Percentiles rank a stretch among this genome's conserved stretches.
Evolutionary conservation across 495 filamentous ascomycete genomes (phyloP).

Genomic region (Aspergillus taichungensis): DNA sequence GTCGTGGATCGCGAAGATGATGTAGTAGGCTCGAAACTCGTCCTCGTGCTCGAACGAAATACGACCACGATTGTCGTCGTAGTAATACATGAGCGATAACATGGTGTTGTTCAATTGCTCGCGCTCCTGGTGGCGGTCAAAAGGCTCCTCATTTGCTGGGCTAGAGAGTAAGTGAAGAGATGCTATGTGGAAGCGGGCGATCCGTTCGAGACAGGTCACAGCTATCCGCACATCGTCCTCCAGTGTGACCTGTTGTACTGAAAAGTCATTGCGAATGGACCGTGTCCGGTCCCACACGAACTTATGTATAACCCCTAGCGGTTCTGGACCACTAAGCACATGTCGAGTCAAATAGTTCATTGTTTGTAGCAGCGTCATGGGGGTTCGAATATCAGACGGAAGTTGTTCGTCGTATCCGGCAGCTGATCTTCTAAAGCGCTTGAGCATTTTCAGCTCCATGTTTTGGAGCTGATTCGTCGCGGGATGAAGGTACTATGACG

Average conservation of each 20-base stretch:
- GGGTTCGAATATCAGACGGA: conserved; percentile 84
- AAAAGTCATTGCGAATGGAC: conserved; percentile 88
- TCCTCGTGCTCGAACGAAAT: conserved; percentile 61
- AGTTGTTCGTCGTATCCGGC: conserved; percentile 88
- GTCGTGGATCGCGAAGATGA: conserved; percentile 74
- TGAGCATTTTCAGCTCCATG: conserved; percentile 60
- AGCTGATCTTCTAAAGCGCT: conserved; percentile 81
- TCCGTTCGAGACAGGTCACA: conserved; percentile 78
- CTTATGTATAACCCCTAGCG: conserved; percentile 62
- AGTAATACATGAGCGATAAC: conserved; percentile 79
- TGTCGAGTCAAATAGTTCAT: conserved; percentile 76
- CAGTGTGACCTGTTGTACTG: conserved; percentile 70
- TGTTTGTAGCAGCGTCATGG: conserved; percentile 61
- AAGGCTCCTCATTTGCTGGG: conserved; percentile 57
- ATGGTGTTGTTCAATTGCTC: conserved; percentile 88
- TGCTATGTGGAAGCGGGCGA: conserved; percentile 84
- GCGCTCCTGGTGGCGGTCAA: conserved; percentile 79
- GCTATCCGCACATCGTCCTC: conserved; percentile 56
- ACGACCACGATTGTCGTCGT: conserved; percentile 59
- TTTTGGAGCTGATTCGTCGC: conserved; percentile 25
- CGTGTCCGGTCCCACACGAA: conserved; percentile 94
- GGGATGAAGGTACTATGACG: conserved; percentile 27
- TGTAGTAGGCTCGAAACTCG: conserved; percentile 85
- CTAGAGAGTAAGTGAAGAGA: conserved; percentile 76
- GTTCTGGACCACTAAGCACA: conserved; percentile 54